Evolutionary conservation across 2,329 filamentous ascomycete species (phyloP).

Genomic region (Bipolaris victoriae): DNA sequence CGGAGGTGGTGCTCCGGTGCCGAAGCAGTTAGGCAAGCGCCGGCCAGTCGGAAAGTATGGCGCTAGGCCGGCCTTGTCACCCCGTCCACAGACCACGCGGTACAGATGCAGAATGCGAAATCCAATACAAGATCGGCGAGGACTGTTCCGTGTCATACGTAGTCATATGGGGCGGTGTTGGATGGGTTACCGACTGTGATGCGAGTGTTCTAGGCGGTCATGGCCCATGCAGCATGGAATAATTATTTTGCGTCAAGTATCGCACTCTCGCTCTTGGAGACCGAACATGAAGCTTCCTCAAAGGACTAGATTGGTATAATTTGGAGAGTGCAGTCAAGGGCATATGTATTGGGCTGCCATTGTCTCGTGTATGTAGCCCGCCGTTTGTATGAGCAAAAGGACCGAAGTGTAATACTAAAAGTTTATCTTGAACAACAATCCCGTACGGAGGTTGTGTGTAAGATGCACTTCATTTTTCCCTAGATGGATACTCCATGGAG

Average conservation of each 20-base stretch:
- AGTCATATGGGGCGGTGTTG: slow-evolving; percentile 8
- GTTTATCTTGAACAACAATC: neutral
- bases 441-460: neutral
- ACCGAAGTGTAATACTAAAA: neutral
- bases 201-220: slow-evolving; percentile 8
- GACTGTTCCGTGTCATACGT: slow-evolving; percentile 28
- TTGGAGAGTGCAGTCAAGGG: neutral
- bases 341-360: neutral
- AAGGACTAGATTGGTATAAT: neutral
- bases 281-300: neutral
- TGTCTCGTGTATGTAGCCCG: neutral
- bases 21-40: slow-evolving; percentile 26
- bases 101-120: slow-evolving; percentile 18
- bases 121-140: slow-evolving; percentile 27
- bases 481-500: neutral
- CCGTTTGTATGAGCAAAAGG: neutral
- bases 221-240: slow-evolving; percentile 15
- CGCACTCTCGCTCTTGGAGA: neutral
- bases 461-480: neutral
- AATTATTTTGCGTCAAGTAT: neutral
- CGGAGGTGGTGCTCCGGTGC: slow-evolving; percentile 28
- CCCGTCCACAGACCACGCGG: slow-evolving; percentile 18
- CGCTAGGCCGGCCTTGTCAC: slow-evolving; percentile 21
- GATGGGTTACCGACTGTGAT: slow-evolving; percentile 5
- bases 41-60: slow-evolving; percentile 27